Evolutionary conservation across 371 early-diverging fungal genomes (phyloP).

Genomic region (Gilbertella persicaria): DNA sequence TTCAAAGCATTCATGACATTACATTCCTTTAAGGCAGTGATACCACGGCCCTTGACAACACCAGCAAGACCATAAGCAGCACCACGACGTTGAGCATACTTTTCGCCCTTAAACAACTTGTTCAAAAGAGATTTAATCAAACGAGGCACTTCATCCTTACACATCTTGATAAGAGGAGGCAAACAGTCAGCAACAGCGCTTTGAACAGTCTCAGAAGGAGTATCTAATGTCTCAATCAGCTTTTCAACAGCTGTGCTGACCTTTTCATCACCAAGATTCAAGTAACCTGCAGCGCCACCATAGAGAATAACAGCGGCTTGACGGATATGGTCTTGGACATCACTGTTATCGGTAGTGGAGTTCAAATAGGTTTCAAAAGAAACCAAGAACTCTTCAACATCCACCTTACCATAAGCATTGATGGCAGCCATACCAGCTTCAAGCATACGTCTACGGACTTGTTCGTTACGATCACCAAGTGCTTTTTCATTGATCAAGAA

Average conservation of each 20-base stretch:
- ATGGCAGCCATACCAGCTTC: constrained; percentile 84
- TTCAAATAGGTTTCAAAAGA: constrained; percentile 81
- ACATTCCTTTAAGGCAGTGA: constrained; percentile 83
- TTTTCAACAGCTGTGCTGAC: constrained; percentile 83
- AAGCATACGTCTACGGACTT: constrained; percentile 85
- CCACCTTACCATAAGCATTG: constrained; percentile 70
- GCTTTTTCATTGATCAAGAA: constrained; percentile 85
- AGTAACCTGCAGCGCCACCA: constrained; percentile 88
- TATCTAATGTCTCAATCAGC: constrained; percentile 86
- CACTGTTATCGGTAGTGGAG: constrained; percentile 56
- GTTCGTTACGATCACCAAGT: constrained; percentile 81
- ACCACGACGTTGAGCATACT: constrained; percentile 91
- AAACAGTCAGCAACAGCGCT: constrained; percentile 92
- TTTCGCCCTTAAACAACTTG: constrained; percentile 68
- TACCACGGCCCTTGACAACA: constrained; percentile 91
- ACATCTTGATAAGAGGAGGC: constrained; percentile 85
- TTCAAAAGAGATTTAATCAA: constrained; percentile 72
- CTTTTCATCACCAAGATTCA: constrained; percentile 72
- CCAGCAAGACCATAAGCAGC: constrained; percentile 98
- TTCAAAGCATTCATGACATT: constrained; percentile 81
- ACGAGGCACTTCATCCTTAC: constrained; percentile 62
- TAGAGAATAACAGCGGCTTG: constrained; percentile 91
- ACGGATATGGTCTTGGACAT: constrained; percentile 78
- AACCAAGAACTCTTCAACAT: constrained; percentile 66
- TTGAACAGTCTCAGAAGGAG: constrained; percentile 96